phyloP scores from a whole-genome alignment of 2,329 filamentous ascomycete genomes.

The Zasmidium cellare region DNA sequence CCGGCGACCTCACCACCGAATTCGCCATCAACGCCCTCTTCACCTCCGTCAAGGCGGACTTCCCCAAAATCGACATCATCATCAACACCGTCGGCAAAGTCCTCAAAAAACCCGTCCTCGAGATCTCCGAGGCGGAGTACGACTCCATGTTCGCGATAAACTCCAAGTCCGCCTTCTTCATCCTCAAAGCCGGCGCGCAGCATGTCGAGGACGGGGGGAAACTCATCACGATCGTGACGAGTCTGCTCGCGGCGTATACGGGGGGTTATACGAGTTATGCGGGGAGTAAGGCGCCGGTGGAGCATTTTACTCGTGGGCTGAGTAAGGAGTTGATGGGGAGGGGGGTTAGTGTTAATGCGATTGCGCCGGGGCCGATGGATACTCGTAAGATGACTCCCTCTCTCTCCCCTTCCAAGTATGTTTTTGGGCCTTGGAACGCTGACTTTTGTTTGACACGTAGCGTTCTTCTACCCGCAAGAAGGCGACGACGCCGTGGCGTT shows the following conservation, averaged over 20 bases:
- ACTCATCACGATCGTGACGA: slow-evolving; percentile 15
- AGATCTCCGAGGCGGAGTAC: slow-evolving; percentile 48
- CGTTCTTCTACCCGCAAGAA: slow-evolving; percentile 18
- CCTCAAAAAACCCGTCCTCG: slow-evolving; percentile 48
- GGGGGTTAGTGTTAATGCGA: slow-evolving; percentile 14
- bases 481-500: slow-evolving; percentile 12
- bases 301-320: slow-evolving; percentile 17
- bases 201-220: slow-evolving; percentile 16
- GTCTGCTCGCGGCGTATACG: slow-evolving; percentile 14
- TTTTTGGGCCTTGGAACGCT: no score
- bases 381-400: no score
- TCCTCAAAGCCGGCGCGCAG: slow-evolving; percentile 13
- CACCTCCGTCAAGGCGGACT: slow-evolving; percentile 38
- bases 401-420: no score
- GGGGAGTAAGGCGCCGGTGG: slow-evolving; percentile 17
- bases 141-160: slow-evolving; percentile 47
- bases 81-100: slow-evolving; percentile 52
- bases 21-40: slow-evolving; percentile 44
- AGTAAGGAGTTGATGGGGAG: slow-evolving; percentile 11
- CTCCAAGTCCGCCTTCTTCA: slow-evolving; percentile 18
- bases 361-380: slow-evolving; percentile 18
- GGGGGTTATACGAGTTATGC: slow-evolving; percentile 15
- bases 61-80: slow-evolving; percentile 49
- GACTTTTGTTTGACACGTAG: background rate
- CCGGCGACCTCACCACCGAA: slow-evolving; percentile 46